Base-by-base conservation (phyloP, 352 stramenopile species). In the Peronosclerospora sorghi region DNA sequence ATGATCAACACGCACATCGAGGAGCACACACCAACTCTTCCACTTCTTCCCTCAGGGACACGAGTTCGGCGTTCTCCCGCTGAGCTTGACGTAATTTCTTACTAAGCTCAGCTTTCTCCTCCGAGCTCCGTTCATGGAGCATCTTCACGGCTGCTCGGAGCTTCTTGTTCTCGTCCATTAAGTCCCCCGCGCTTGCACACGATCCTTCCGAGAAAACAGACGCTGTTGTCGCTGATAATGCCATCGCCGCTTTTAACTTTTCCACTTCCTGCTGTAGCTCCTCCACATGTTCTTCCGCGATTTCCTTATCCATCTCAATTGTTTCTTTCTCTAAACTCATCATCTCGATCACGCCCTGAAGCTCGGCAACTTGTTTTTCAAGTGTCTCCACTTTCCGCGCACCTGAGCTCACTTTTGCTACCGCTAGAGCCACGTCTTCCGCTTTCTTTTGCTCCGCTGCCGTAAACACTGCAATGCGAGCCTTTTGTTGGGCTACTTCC, bases 261-360 rank as follows among this genome's bases (percentile, higher is more conserved):
- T 92, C 78, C 2, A 91, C 54, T 47, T 92, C 69, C 4, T 73
- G 63, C 27, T 75, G 53, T 7, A 83, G 50, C 32, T 92, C 79
- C 19, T 90, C 77, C 0, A 83, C 72, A 15, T 73, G 63, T 38
- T 94, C 82, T 43, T 94, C 77, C 0, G 82, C 79, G 44, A 92
- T 91, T 44, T 92, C 82, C 39, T 90, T 88, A 39, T 94, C 79
- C 77, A 90, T 87, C 34, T 87, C 79, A 14, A 91, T 45, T 4
- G 81, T 90, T 34, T 94, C 82, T 47, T 91, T 92, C 30, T 94
- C 82, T 17, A 94, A 63, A 2, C 68, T 82, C 51, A 92, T 65
- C 47, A 83, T 80, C 56, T 94, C 82, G 8, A 94, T 64, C 68
- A 84, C 78, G 23, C 88, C 80, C 34, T 90, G 68, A 7, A 86